phyloP scores from a whole-genome alignment of 352 stramenopile genomes.

The Pythium brachiatum region DNA sequence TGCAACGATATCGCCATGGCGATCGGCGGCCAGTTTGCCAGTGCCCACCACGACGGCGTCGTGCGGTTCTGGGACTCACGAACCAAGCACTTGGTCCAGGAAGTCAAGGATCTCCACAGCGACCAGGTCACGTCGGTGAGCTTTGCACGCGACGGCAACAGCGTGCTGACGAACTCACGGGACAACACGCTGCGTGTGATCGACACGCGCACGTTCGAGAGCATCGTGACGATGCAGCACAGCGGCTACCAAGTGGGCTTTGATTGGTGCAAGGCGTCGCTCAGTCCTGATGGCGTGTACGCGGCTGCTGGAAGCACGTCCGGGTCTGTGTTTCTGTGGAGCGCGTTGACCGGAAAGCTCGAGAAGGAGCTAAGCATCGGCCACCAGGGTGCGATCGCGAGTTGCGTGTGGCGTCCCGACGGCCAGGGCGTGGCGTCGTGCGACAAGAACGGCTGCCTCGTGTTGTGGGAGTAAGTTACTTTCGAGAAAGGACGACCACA shows the following conservation, averaged over 20 bases:
- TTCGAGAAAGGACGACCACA: not conserved
- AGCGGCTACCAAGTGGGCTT: conserved; percentile 68
- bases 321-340: conserved; percentile 68
- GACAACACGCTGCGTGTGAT: conserved; percentile 71
- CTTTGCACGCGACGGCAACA: conserved; percentile 37
- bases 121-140: conserved; percentile 79
- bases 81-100: conserved; percentile 46
- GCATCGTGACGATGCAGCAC: conserved; percentile 43
- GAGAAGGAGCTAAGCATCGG: conserved; percentile 52
- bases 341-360: conserved; percentile 43
- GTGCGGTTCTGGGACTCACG: conserved; percentile 80
- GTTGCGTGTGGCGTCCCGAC: conserved; percentile 74
- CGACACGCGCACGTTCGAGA: conserved; percentile 62
- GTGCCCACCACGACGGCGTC: conserved; percentile 72
- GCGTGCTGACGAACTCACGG: conserved; percentile 71
- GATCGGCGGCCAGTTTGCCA: conserved; percentile 63
- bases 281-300: conserved; percentile 68
- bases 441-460: conserved; percentile 80
- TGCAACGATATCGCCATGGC: conserved; percentile 77
- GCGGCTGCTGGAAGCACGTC: conserved; percentile 51
- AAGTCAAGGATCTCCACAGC: conserved; percentile 52
- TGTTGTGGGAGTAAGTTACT: conserved; percentile 64
- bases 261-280: conserved; percentile 74
- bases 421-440: conserved; percentile 64
- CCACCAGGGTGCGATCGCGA: conserved; percentile 71